Base-by-base conservation (phyloP, 2,329 filamentous ascomycete species). In the Colletotrichum gigasporum region DNA sequence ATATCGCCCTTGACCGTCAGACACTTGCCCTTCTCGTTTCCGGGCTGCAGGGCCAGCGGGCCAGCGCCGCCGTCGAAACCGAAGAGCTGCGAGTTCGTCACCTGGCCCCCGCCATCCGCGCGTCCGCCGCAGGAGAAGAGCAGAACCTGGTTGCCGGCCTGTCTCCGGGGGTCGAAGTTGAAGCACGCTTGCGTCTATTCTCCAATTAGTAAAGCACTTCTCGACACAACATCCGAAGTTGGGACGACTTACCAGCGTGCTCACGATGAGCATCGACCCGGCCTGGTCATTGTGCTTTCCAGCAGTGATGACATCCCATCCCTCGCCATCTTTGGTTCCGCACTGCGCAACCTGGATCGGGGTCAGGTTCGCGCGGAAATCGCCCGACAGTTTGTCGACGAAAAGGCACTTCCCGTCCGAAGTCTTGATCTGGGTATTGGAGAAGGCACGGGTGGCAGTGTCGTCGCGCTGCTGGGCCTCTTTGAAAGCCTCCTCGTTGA, bases 61-160 rank as follows among this genome's bases (percentile, higher is more conserved):
- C 78, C 80, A 14, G 75, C 70, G 7, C 72, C 72, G 18, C 79
- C 80, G 24, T 78, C 74, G 60, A 85, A 84, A 11, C 75, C 71
- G 65, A 86, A 87, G 2, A 85, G 74, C 71, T 87, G 85, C 0
- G 84, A 87, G 54, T 80, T 74, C 6, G 83, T 82, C 2, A 85
- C 82, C 4, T 72, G 67, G 12, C 85, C 85, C 18, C 79, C 74
- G 44, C 85, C 85, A 63, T 85, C 86, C 18, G 85, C 85, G 37
- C 85, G 78, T 14, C 85, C 85, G 52, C 85, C 86, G 65, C 86
- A 89, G 10, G 85, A 86, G 69, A 88, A 88, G 22, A 88, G 76
- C 32, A 83, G 69, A 12, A 86, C 83, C 67, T 86, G 84, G 69
- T 83, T 82, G 10, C 83, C 84, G 2, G 78, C 76, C 0, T 77